These are phyloP conservation scores for Phaeolepiota aurea DNA, from an alignment of 768 basidiomycete species.

Conservation along the genomic window DNA sequence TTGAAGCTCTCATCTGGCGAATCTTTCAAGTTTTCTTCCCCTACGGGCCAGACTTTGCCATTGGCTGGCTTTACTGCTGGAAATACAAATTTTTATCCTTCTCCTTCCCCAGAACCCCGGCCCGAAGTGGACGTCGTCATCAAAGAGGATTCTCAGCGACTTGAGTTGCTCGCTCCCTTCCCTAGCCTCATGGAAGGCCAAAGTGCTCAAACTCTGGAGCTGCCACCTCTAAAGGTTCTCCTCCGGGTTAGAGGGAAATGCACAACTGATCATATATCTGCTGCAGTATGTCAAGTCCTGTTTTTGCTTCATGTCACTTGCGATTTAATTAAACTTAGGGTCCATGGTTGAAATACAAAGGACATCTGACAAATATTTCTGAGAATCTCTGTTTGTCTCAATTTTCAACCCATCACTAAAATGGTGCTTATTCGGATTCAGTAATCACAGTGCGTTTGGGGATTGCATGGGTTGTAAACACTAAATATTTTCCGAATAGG, in stretches of 20 bases:
- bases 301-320: neutral
- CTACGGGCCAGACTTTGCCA: conserved; percentile 80
- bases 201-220: conserved; percentile 54
- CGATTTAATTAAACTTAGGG: conserved; percentile 40
- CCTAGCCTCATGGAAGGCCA: conserved; percentile 54
- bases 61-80: conserved; percentile 73
- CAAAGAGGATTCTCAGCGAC: conserved; percentile 66
- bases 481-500: conserved; percentile 37
- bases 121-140: conserved; percentile 76
- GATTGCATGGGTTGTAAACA: no score
- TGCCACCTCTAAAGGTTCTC: conserved; percentile 76
- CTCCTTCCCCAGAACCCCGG: conserved; percentile 62
- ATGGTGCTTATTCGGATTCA: conserved; percentile 17
- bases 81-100: conserved; percentile 68
- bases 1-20: conserved; percentile 60
- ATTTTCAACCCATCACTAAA: neutral
- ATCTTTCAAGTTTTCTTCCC: conserved; percentile 78
- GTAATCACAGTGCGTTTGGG: conserved; percentile 67
- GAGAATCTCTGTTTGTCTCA: conserved; percentile 77
- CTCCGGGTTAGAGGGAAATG: conserved; percentile 96
- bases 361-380: conserved; percentile 91
- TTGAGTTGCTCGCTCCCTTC: conserved; percentile 87
- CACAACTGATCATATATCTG: conserved; percentile 98
- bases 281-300: conserved; percentile 54
- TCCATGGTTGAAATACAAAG: conserved; percentile 98